phyloP scores from a whole-genome alignment of 2,329 filamentous ascomycete species.

The Grosmannia huntii region DNA sequence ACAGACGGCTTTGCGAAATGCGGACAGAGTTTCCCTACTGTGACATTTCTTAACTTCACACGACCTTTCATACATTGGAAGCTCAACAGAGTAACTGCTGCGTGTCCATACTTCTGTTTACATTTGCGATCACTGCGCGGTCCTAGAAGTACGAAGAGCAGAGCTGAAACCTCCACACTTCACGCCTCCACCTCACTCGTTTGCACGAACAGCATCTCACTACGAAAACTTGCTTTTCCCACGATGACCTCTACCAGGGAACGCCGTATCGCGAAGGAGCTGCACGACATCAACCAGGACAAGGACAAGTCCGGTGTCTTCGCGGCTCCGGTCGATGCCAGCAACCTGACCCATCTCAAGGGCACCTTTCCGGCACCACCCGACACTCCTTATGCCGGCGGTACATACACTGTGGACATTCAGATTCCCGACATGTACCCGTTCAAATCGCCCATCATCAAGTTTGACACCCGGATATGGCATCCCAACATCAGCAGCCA shows the following conservation, averaged over 20 bases:
- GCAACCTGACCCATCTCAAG: slow-evolving; percentile 68
- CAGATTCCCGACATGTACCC: slow-evolving; percentile 80
- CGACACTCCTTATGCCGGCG: slow-evolving; percentile 86
- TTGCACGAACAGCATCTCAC: background rate
- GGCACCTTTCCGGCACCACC: slow-evolving; percentile 79
- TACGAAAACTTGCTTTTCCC: background rate
- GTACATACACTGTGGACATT: slow-evolving; percentile 72
- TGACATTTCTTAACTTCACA: background rate
- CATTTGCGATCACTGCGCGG: background rate
- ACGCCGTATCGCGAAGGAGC: slow-evolving; percentile 60
- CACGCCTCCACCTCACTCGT: background rate
- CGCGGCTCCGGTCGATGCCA: slow-evolving; percentile 49
- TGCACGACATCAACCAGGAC: slow-evolving; percentile 64
- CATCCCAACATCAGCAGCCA: slow-evolving; percentile 94
- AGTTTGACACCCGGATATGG: slow-evolving; percentile 88
- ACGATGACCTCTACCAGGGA: slow-evolving; percentile 38
- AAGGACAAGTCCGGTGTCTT: slow-evolving; percentile 59
- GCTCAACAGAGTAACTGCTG: background rate
- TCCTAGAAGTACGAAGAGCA: background rate
- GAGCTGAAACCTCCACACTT: background rate
- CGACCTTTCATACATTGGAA: background rate
- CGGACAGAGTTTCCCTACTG: background rate
- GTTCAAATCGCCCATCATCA: slow-evolving; percentile 84
- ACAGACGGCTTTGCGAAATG: background rate
- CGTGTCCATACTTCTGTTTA: background rate